Conservation (phyloP, 1,284 basidiomycete genomes). For the Malassezia nana region DNA sequence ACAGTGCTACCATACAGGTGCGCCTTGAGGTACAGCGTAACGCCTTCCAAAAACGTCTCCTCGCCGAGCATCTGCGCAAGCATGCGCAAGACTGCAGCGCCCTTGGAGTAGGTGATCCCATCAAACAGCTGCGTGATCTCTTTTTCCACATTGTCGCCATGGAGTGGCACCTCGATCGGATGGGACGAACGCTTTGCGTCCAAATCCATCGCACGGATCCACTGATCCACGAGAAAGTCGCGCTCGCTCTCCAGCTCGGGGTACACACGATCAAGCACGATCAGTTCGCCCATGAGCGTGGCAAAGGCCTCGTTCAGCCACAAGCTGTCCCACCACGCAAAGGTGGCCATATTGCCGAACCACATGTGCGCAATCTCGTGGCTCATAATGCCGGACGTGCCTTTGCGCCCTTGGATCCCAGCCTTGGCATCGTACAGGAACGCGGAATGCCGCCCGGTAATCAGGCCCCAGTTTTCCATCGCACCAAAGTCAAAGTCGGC, state of each 20-base stretch:
- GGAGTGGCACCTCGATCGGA: slow-evolving; percentile 73
- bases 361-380: slow-evolving; percentile 59
- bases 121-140: slow-evolving; percentile 47
- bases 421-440: slow-evolving; percentile 72
- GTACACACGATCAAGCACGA: slow-evolving; percentile 61
- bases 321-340: slow-evolving; percentile 71
- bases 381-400: slow-evolving; percentile 66
- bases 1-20: slow-evolving; percentile 72
- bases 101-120: slow-evolving; percentile 50
- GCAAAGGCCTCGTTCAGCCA: slow-evolving; percentile 68
- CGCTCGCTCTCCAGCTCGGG: slow-evolving; percentile 55
- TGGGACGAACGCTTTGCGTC: slow-evolving; percentile 87
- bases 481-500: slow-evolving; percentile 79
- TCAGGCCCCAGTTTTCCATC: slow-evolving; percentile 80
- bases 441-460: slow-evolving; percentile 75
- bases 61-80: slow-evolving; percentile 72
- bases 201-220: slow-evolving; percentile 60
- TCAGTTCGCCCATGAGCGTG: slow-evolving; percentile 71
- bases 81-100: slow-evolving; percentile 72
- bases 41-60: slow-evolving; percentile 55
- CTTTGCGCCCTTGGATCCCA: slow-evolving; percentile 68
- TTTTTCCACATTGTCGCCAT: slow-evolving; percentile 41
- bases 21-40: slow-evolving; percentile 77
- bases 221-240: slow-evolving; percentile 54
- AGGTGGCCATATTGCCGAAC: slow-evolving; percentile 81